These are phyloP conservation scores for Rosa rugosa DNA, from an alignment of 306 rosid genomes.

Conservation along the genomic window DNA sequence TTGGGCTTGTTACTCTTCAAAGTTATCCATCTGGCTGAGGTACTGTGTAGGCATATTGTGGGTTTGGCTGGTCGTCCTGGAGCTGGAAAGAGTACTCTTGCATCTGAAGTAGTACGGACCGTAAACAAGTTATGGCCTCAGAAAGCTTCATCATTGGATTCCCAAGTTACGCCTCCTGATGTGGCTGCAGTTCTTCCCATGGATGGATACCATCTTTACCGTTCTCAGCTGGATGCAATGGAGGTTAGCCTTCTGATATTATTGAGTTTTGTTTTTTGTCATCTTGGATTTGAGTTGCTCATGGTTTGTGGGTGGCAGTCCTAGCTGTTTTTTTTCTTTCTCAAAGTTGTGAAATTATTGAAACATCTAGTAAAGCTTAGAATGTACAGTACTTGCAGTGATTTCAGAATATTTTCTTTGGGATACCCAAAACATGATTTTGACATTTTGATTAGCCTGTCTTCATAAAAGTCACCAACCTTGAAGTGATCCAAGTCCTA, in stretches of 20 bases:
- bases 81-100: slow-evolving; percentile 85
- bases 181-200: slow-evolving; percentile 76
- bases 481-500: neutral
- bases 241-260: slow-evolving; percentile 50
- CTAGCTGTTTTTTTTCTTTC: neutral
- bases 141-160: slow-evolving; percentile 57
- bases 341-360: neutral
- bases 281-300: slow-evolving; percentile 23
- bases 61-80: slow-evolving; percentile 98
- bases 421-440: neutral
- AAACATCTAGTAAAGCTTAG: neutral
- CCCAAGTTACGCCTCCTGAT: slow-evolving; percentile 55
- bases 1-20: slow-evolving; percentile 20
- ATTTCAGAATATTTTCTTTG: neutral
- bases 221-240: slow-evolving; percentile 86
- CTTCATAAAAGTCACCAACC: neutral
- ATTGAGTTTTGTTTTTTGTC: slow-evolving; percentile 15
- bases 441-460: neutral
- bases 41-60: slow-evolving; percentile 54
- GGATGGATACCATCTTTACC: slow-evolving; percentile 95
- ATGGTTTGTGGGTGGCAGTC: slow-evolving; percentile 14
- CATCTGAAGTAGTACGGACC: slow-evolving; percentile 65
- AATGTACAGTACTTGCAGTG: neutral
- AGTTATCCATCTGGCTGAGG: slow-evolving; percentile 18
- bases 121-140: slow-evolving; percentile 70